A percentile compares a stretch with the other conserved stretches of the same genome.
Evolutionary conservation across 1,284 basidiomycete genomes (phyloP).

Genomic region (Sporisorium sorghi): DNA sequence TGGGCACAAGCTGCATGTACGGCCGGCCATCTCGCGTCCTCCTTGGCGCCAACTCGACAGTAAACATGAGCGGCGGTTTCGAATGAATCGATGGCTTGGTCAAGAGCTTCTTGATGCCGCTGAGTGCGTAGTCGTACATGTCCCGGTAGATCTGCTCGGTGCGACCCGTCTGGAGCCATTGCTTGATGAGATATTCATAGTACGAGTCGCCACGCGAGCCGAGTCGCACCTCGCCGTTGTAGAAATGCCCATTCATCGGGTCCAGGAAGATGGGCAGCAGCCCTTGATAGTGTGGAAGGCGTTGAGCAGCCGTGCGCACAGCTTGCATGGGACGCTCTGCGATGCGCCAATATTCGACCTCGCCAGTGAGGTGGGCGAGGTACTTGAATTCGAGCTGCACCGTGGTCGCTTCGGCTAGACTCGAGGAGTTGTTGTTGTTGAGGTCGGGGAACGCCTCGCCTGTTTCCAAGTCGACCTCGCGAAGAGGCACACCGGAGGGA

Average conservation of each 20-base stretch:
- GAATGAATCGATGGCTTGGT: slow-evolving; percentile 72
- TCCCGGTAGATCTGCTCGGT: slow-evolving; percentile 83
- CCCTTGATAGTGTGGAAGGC: slow-evolving; percentile 74
- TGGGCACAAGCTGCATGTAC: slow-evolving; percentile 74
- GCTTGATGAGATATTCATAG: slow-evolving; percentile 84
- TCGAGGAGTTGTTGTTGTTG: slow-evolving; percentile 78
- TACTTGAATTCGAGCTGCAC: slow-evolving; percentile 77
- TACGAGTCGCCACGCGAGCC: slow-evolving; percentile 94
- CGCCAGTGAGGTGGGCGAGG: slow-evolving; percentile 81
- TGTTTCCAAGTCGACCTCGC: slow-evolving; percentile 80
- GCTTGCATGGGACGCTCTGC: slow-evolving; percentile 74
- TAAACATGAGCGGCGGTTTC: slow-evolving; percentile 76
- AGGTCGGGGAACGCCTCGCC: slow-evolving; percentile 77
- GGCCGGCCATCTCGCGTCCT: slow-evolving; percentile 10
- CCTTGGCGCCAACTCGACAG: slow-evolving; percentile 76
- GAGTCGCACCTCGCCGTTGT: slow-evolving; percentile 81
- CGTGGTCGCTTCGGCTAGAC: slow-evolving; percentile 75
- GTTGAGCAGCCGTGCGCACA: slow-evolving; percentile 38
- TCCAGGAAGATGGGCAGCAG: slow-evolving; percentile 85
- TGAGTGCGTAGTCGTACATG: slow-evolving; percentile 89
- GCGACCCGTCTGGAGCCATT: slow-evolving; percentile 73
- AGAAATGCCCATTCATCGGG: slow-evolving; percentile 77
- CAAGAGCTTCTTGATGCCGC: slow-evolving; percentile 81
- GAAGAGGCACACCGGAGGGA: slow-evolving; percentile 81
- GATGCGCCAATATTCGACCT: slow-evolving; percentile 82